Evolutionary conservation across 2,329 filamentous ascomycete species (phyloP).

Genomic region (Microsporum ferrugineum): DNA sequence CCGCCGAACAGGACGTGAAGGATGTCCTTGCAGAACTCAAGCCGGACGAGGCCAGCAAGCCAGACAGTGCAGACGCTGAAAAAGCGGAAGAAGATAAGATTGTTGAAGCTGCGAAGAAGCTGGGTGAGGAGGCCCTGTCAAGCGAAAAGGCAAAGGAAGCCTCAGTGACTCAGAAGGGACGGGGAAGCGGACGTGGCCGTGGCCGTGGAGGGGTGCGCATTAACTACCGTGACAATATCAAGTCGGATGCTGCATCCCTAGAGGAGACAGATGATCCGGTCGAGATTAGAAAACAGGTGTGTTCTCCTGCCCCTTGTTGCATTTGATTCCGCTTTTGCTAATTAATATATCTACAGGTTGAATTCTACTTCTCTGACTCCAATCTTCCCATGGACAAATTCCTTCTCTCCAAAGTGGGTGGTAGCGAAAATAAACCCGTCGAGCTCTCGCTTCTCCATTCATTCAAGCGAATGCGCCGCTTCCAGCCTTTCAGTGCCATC

Average conservation of each 20-base stretch:
- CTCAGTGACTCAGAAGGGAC: conserved; percentile 18
- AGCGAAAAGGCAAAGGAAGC: conserved; percentile 13
- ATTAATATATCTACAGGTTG: conserved; percentile 47
- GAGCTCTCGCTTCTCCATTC: conserved; percentile 63
- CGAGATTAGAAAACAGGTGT: conserved; percentile 67
- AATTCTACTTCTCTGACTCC: conserved; percentile 90
- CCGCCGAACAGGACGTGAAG: conserved; percentile 38
- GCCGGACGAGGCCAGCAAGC: conserved; percentile 22
- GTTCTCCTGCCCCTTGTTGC: not conserved
- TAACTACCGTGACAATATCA: conserved; percentile 46
- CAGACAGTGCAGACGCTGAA: conserved; percentile 27
- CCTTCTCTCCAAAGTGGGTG: conserved; percentile 66
- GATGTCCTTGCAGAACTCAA: conserved; percentile 37
- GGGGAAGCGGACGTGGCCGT: conserved; percentile 20
- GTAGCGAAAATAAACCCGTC: conserved; percentile 63
- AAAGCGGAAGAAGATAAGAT: conserved; percentile 25
- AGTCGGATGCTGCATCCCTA: conserved; percentile 57
- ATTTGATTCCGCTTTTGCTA: conserved; percentile 5
- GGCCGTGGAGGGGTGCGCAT: conserved; percentile 19
- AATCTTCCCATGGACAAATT: conserved; percentile 85
- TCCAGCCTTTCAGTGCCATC: conserved; percentile 75
- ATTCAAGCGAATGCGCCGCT: conserved; percentile 94
- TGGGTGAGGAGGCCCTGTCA: conserved; percentile 14
- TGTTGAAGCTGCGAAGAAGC: conserved; percentile 14
- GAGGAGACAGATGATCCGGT: conserved; percentile 64